Conservation (phyloP, 106 monocot genomes). For the Alisma plantagoaquatica region DNA sequence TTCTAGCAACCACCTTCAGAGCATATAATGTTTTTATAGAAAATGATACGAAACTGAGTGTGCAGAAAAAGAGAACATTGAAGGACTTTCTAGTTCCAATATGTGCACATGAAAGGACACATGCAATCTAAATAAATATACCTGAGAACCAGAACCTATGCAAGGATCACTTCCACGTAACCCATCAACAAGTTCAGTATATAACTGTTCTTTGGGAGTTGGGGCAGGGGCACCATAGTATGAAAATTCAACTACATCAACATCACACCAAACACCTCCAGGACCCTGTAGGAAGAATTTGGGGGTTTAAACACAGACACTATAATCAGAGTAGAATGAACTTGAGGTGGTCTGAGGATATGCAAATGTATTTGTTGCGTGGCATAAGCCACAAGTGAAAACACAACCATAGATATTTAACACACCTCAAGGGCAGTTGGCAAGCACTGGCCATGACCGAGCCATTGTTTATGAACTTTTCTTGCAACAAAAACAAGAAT, state of each 20-base stretch:
- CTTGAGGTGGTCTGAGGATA: too few relatives aligned
- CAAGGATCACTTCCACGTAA: constrained; percentile 87
- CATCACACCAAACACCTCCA: constrained; percentile 99
- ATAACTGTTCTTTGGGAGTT: constrained; percentile 91
- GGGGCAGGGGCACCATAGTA: constrained; percentile 91
- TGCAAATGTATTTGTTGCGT: too few relatives aligned
- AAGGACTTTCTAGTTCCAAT: too few relatives aligned
- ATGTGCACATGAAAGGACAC: too few relatives aligned
- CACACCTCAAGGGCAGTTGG: constrained; percentile 83
- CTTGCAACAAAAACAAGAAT: constrained; percentile 98
- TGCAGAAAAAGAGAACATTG: too few relatives aligned
- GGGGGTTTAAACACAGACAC: constrained; percentile 4
- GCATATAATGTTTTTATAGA: too few relatives aligned
- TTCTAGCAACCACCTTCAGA: too few relatives aligned
- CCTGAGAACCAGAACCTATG: constrained; percentile 98
- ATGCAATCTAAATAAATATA: too few relatives aligned
- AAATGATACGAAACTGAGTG: too few relatives aligned
- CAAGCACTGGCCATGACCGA: constrained; percentile 63
- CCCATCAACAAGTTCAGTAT: constrained; percentile 82
- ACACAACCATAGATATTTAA: neutral
- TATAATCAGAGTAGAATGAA: too few relatives aligned
- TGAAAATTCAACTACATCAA: constrained; percentile 97
- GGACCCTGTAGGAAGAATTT: constrained; percentile 52
- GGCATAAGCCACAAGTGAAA: too few relatives aligned
- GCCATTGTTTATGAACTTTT: constrained; percentile 92